These are phyloP conservation scores for Diaporthe eres DNA, from an alignment of 2,329 filamentous ascomycete species.

Conservation along the genomic window DNA sequence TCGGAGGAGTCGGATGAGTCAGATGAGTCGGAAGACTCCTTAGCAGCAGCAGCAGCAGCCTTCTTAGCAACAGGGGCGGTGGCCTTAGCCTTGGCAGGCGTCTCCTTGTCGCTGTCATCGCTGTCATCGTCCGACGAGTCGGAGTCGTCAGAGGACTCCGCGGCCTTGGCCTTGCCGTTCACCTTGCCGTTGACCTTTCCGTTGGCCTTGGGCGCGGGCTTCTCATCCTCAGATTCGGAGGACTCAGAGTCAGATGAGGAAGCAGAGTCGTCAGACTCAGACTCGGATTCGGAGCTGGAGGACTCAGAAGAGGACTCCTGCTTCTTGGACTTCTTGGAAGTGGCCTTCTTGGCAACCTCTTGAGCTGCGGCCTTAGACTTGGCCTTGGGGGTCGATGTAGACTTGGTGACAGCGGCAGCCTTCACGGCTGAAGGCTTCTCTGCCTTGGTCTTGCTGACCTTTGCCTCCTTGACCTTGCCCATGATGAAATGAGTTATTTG, in stretches of 20 bases:
- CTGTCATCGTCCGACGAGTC: slow-evolving; percentile 52
- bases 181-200: slow-evolving; percentile 46
- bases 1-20: slow-evolving; percentile 51
- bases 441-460: slow-evolving; percentile 64
- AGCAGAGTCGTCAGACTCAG: slow-evolving; percentile 54
- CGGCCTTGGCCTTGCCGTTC: slow-evolving; percentile 54
- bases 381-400: slow-evolving; percentile 73
- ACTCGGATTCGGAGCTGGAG: slow-evolving; percentile 49
- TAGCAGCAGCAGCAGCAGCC: slow-evolving; percentile 49
- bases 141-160: slow-evolving; percentile 51
- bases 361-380: slow-evolving; percentile 79
- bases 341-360: slow-evolving; percentile 66
- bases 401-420: slow-evolving; percentile 77
- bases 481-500: slow-evolving; percentile 60
- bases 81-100: slow-evolving; percentile 45
- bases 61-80: slow-evolving; percentile 47
- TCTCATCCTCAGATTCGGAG: slow-evolving; percentile 55
- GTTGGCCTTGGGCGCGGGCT: slow-evolving; percentile 50
- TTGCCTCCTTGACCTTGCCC: slow-evolving; percentile 76
- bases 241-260: slow-evolving; percentile 52
- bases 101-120: slow-evolving; percentile 49
- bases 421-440: slow-evolving; percentile 71
- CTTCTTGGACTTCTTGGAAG: slow-evolving; percentile 64
- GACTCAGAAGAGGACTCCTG: slow-evolving; percentile 52
- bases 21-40: slow-evolving; percentile 44